phyloP scores from a whole-genome alignment of 1,139 yeast genomes.

The Saccharomyces hybrid region DNA sequence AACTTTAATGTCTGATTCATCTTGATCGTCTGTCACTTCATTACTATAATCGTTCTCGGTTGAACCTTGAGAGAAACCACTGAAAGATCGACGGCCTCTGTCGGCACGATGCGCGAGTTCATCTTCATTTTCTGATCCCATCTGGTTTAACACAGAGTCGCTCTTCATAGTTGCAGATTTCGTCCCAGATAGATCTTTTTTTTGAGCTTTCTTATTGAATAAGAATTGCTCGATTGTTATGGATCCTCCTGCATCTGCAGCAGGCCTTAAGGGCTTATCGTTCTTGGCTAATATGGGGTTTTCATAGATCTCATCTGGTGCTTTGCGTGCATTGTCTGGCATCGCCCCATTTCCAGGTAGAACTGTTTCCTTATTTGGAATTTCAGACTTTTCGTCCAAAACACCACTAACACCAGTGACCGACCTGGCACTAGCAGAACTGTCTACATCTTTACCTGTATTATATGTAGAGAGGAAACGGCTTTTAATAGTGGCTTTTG shows the following conservation, averaged over 20 bases:
- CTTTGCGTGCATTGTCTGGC: neutral
- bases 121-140: neutral
- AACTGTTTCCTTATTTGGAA: neutral
- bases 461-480: neutral
- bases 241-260: neutral
- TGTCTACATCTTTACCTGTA: slow-evolving; percentile 4
- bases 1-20: neutral
- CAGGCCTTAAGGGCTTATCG: neutral
- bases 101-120: neutral
- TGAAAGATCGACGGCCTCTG: slow-evolving; percentile 16
- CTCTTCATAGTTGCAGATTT: neutral
- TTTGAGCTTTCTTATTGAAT: neutral
- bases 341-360: neutral
- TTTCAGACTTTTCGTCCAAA: neutral
- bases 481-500: neutral
- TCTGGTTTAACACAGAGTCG: neutral
- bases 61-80: slow-evolving; percentile 19
- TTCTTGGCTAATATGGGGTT: neutral
- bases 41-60: slow-evolving; percentile 1
- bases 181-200: neutral
- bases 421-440: slow-evolving; percentile 12
- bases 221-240: neutral
- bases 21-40: neutral
- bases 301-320: neutral
- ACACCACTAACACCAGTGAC: slow-evolving; percentile 13